Evolutionary conservation across 192 early-diverging fungal species (phyloP), one percentile per base, ranked within the genome.

Genomic region (Backusella westeae): DNA sequence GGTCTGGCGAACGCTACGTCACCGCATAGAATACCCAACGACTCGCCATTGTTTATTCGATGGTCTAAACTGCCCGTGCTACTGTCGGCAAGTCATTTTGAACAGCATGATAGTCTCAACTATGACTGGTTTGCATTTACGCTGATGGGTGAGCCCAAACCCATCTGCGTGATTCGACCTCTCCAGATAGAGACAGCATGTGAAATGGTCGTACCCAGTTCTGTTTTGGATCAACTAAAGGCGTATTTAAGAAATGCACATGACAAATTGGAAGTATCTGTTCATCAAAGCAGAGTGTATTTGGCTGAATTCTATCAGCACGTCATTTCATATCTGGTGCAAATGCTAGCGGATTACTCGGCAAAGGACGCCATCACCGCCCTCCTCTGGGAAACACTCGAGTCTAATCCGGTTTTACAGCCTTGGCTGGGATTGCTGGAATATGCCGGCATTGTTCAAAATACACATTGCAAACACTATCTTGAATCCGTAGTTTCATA

Each of bases 81-180:
- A 49, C 1, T 63, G 9, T 34, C 46, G 21, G 12, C 72, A 44
- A 52, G 21, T 65, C 26, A 39, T 17, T 36, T 56, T 7, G 52
- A 75, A 21, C 26, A 39, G 26, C 15, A 26, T 6, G 39, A 71
- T 26, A 71, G 59, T 23, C 34, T 66, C 9, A 63, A 75, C 32
- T 75, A 75, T 44, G 74, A 75, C 52, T 75, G 74, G 74, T 67
- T 75, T 65, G 38, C 74, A 1, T 67, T 75, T 34, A 75, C 74
- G n/a, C 4, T 65, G 8, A 42, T 75, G 39, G 38, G 44, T 1
- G 9, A 71, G 42, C 44, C 42, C 23, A 29, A 71, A n/a, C 70
- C 70, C 3, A 49, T 71, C 6, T 71, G 70, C 49, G 29, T 71
- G 29, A 15, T 71, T 8, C 21, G 70, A 2, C 44, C 70, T 4